Base-by-base conservation (phyloP, 2,329 filamentous ascomycete genomes). In the Myrmaecium sp. region DNA sequence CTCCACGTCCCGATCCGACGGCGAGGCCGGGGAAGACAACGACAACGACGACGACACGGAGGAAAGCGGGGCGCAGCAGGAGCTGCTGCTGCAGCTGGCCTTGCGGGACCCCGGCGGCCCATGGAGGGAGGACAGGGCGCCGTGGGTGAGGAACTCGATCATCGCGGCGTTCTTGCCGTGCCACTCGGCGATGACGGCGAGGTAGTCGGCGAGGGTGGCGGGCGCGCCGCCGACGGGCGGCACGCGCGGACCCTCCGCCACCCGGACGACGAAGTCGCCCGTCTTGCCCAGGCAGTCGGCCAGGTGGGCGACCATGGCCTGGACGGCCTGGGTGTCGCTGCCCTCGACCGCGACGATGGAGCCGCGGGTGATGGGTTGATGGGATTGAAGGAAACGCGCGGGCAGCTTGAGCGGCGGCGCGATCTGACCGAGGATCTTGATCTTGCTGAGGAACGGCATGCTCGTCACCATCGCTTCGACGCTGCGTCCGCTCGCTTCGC, bases 261-360 rank as follows among this genome's bases (percentile, higher is more conserved):
- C 43, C 10, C 52, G 56, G 19, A 68, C 57, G 9, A 47, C 40
- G 33, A 64, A 62, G 26, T 65, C 64, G 5, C 55, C 58, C 33
- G 64, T 62, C 20, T 60, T 64, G 25, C 51, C 51, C 23, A 74
- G 48, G 21, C 54, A 55, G 30, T 54, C 58, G 31, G 55, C 61
- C 41, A 92, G 57, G 38, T 73, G 74, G 17, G 62, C 59, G 29
- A 76, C 64, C 12, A 93, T 67, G 11, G 67, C 64, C 3, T 62
- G 55, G 3, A 80, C 72, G 4, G 79, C 67, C 6, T 66, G 60
- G 2, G 56, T 48, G 30, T 74, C 66, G 11, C 75, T 63, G 1
- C 84, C 84, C 49, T 95, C 86, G 15, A 95, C 58, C 1, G 80
- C 76, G 34, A 95, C 74, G 19, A 94, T 66, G 0, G 78, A 69